A percentile compares a stretch with the other conserved stretches of the same genome.
Conservation (phyloP, 257 asterid species). For the Apocynum venetum region DNA sequence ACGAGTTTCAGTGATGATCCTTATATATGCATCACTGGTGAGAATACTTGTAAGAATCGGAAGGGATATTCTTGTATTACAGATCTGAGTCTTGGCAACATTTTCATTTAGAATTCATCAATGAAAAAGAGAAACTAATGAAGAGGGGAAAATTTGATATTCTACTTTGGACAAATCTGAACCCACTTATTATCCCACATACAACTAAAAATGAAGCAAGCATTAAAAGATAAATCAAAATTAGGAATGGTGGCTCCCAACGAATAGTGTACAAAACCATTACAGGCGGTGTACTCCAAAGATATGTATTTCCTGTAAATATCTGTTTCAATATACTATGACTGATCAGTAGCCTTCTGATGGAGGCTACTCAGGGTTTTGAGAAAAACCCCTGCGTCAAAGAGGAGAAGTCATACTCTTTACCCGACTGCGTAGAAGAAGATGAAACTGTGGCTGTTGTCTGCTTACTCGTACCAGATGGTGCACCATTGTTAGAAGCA, state of each 20-base stretch:
- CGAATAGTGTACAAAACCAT: slow-evolving; percentile 52
- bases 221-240: slow-evolving; percentile 21
- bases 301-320: slow-evolving; percentile 24
- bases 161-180: slow-evolving; percentile 22
- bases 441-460: slow-evolving; percentile 43
- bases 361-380: slow-evolving; percentile 36
- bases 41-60: neutral
- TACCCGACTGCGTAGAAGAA: slow-evolving; percentile 48
- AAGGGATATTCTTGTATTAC: neutral
- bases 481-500: slow-evolving; percentile 48
- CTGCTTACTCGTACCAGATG: slow-evolving; percentile 38
- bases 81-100: neutral
- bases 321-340: slow-evolving; percentile 20
- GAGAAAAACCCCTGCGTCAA: slow-evolving; percentile 84
- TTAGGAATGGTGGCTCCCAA: slow-evolving; percentile 31
- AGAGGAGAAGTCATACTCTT: slow-evolving; percentile 89
- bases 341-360: slow-evolving; percentile 12
- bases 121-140: neutral
- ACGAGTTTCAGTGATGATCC: neutral
- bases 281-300: slow-evolving; percentile 30
- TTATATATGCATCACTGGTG: neutral
- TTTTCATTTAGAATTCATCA: neutral
- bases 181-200: slow-evolving; percentile 36
- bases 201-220: slow-evolving; percentile 35
- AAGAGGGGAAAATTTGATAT: neutral